These are phyloP conservation scores for Aspergillus pseudoterreus DNA, from an alignment of 2,329 filamentous ascomycete species.

Conservation along the genomic window DNA sequence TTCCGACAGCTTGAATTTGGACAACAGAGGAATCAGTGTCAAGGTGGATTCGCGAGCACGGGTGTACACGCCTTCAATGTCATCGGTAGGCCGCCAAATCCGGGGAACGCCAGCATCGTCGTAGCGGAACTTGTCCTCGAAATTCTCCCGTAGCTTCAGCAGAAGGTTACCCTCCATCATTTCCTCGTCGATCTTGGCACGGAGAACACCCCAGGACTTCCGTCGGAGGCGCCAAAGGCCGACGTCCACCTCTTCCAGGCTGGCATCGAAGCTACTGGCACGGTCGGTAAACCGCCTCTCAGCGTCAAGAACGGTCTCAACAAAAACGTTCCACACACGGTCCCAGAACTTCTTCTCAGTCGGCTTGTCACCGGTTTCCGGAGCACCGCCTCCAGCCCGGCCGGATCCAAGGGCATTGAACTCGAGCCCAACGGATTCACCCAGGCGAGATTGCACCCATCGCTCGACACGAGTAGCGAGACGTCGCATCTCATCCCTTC, in stretches of 20 bases:
- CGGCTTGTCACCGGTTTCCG: slow-evolving; percentile 72
- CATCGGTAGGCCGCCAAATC: slow-evolving; percentile 94
- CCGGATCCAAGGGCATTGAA: slow-evolving; percentile 95
- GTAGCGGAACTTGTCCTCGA: slow-evolving; percentile 98
- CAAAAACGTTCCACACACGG: slow-evolving; percentile 85
- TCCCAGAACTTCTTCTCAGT: slow-evolving; percentile 91
- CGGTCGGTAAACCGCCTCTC: slow-evolving; percentile 81
- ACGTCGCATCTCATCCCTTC: slow-evolving; percentile 94
- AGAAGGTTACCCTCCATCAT: slow-evolving; percentile 97
- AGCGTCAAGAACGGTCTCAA: slow-evolving; percentile 76
- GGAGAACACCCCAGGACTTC: slow-evolving; percentile 90
- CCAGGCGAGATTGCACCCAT: slow-evolving; percentile 84
- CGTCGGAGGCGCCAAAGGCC: slow-evolving; percentile 88
- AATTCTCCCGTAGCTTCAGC: slow-evolving; percentile 94
- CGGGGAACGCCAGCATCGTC: slow-evolving; percentile 90
- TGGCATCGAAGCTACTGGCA: slow-evolving; percentile 91
- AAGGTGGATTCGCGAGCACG: slow-evolving; percentile 88
- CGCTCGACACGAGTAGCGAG: slow-evolving; percentile 87
- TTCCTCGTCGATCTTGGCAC: slow-evolving; percentile 91
- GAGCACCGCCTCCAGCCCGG: slow-evolving; percentile 74
- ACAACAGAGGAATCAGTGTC: slow-evolving; percentile 81
- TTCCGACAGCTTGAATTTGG: slow-evolving; percentile 73
- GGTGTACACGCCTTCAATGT: slow-evolving; percentile 95
- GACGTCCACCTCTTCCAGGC: slow-evolving; percentile 82
- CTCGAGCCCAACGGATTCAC: slow-evolving; percentile 83